These are phyloP conservation scores for Forsythia suspensa DNA, from an alignment of 257 asterid species.

Conservation along the genomic window DNA sequence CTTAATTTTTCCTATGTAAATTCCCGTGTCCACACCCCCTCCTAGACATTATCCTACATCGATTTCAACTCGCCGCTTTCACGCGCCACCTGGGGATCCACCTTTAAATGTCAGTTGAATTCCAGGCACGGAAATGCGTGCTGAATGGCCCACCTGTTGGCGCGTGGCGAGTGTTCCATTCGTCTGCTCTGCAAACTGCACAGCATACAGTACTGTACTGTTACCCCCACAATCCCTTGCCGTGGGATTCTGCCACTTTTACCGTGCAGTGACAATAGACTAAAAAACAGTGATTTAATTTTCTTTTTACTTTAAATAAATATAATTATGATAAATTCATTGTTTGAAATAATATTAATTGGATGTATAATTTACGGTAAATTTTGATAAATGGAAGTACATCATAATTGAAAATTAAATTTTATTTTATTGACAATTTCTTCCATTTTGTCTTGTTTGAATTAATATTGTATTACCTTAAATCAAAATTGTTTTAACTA, in stretches of 20 bases:
- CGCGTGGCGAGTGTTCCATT: constrained; percentile 18
- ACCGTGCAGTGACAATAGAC: background rate
- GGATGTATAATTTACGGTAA: no score
- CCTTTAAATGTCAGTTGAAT: background rate
- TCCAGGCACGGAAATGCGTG: background rate
- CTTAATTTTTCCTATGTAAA: no score
- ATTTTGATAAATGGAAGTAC: no score
- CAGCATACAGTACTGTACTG: constrained; percentile 21
- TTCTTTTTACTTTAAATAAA: no score
- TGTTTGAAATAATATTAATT: no score
- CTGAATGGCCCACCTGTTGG: background rate
- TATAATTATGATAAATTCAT: no score
- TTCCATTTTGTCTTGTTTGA: no score
- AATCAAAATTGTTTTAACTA: no score
- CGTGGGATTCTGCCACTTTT: background rate
- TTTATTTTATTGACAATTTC: no score
- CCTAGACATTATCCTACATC: background rate
- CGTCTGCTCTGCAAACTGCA: constrained; percentile 11
- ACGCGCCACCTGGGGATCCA: constrained; percentile 21
- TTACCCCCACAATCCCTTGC: constrained; percentile 3
- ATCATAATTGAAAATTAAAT: no score
- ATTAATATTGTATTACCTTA: no score
- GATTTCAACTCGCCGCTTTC: constrained; percentile 20
- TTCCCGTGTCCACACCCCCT: background rate
- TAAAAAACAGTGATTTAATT: no score